Evolutionary conservation across 2,329 filamentous ascomycete species (phyloP).

Genomic region (Furcasterigmium sp.): DNA sequence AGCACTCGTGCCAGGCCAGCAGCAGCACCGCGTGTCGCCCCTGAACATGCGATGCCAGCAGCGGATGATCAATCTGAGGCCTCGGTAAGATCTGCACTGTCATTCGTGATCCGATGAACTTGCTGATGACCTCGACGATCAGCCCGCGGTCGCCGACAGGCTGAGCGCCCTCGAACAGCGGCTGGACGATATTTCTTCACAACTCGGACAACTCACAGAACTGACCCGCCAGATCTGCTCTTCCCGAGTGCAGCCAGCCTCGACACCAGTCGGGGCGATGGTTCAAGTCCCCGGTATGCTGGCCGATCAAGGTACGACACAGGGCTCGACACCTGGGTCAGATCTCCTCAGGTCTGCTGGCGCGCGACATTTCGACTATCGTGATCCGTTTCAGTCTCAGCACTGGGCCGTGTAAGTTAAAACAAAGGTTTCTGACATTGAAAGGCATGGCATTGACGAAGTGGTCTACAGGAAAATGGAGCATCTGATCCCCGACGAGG

Average conservation of each 20-base stretch:
- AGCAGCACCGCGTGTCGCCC: too few species aligned
- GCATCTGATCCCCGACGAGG: not conserved
- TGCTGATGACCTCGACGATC: not conserved
- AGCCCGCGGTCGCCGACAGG: not conserved
- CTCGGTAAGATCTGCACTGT: too few species aligned
- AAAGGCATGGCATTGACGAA: too few species aligned
- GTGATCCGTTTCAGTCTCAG: not conserved
- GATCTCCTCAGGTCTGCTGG: not conserved
- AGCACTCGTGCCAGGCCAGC: not conserved
- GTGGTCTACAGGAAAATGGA: not conserved
- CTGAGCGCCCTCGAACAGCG: not conserved
- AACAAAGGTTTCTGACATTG: too few species aligned
- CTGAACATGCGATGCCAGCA: too few species aligned
- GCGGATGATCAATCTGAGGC: too few species aligned
- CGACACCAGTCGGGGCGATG: too few species aligned
- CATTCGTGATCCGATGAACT: too few species aligned
- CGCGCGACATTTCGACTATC: not conserved
- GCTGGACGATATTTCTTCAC: not conserved
- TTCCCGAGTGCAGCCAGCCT: not conserved
- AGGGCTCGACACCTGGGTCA: not conserved
- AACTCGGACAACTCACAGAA: not conserved
- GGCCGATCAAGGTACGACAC: not conserved
- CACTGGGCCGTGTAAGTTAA: slow-evolving; percentile 2
- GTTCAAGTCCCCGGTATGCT: too few species aligned
- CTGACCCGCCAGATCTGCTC: not conserved